phyloP scores from a whole-genome alignment of 306 rosid species.

The Malus sieversii region DNA sequence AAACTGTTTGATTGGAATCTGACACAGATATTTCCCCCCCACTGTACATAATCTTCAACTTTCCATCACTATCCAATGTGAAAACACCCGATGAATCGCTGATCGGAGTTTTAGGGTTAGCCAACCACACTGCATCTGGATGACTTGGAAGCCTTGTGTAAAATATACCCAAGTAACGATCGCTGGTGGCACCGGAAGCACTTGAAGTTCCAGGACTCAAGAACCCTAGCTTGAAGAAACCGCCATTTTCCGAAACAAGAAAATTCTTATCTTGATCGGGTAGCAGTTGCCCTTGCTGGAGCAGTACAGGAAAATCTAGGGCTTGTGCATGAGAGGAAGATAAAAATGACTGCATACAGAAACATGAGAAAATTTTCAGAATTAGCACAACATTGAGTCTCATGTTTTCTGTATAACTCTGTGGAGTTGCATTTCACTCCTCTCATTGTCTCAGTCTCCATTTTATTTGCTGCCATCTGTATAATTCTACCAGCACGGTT shows the following conservation, averaged over 20 bases:
- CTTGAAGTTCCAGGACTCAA: slow-evolving; percentile 14
- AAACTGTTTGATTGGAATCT: not conserved
- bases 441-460: too few species aligned
- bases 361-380: not conserved
- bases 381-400: not conserved
- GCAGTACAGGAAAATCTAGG: not conserved
- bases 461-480: too few species aligned
- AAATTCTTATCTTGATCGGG: not conserved
- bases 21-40: slow-evolving; percentile 5
- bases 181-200: not conserved
- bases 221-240: slow-evolving; percentile 15
- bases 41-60: slow-evolving; percentile 5
- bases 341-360: not conserved
- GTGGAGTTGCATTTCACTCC: too few species aligned
- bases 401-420: not conserved
- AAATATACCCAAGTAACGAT: slow-evolving; percentile 18
- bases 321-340: not conserved
- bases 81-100: slow-evolving; percentile 3
- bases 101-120: slow-evolving; percentile 8
- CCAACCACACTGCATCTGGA: slow-evolving; percentile 26
- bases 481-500: too few species aligned
- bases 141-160: slow-evolving; percentile 12
- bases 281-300: slow-evolving; percentile 18
- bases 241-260: slow-evolving; percentile 10
- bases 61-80: slow-evolving; percentile 4